These are phyloP conservation scores for Hypocrella siamensis DNA, from an alignment of 2,329 filamentous ascomycete genomes.

Conservation along the genomic window DNA sequence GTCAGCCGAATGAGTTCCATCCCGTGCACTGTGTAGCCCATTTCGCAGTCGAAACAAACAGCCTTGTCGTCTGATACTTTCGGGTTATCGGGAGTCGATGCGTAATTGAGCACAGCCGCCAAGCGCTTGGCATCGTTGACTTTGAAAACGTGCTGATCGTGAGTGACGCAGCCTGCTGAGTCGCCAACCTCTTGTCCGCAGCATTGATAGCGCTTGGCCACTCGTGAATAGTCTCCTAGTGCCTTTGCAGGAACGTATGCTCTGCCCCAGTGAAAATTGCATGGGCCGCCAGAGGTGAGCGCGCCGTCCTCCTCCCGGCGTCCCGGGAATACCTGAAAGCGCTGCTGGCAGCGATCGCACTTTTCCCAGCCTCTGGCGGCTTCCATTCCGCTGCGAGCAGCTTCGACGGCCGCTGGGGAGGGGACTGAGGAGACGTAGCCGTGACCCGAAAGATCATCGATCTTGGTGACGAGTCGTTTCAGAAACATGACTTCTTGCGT, in stretches of 20 bases:
- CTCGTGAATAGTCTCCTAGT: conserved; percentile 38
- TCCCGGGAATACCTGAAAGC: conserved; percentile 87
- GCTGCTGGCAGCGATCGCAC: conserved; percentile 71
- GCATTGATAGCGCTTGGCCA: conserved; percentile 55
- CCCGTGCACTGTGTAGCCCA: conserved; percentile 84
- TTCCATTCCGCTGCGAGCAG: conserved; percentile 48
- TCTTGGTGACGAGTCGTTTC: conserved; percentile 44
- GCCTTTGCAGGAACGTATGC: conserved; percentile 41
- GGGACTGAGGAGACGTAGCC: conserved; percentile 65
- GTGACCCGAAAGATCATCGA: conserved; percentile 45
- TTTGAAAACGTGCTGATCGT: conserved; percentile 75
- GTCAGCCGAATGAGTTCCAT: conserved; percentile 84
- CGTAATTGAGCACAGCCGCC: conserved; percentile 65
- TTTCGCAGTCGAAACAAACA: conserved; percentile 89
- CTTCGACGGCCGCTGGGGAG: conserved; percentile 46
- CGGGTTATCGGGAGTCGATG: conserved; percentile 55
- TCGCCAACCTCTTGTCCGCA: conserved; percentile 63
- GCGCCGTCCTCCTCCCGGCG: conserved; percentile 62
- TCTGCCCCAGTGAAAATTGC: conserved; percentile 69
- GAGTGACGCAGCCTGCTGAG: conserved; percentile 56
- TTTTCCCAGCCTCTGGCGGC: conserved; percentile 65
- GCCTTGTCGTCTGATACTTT: conserved; percentile 37
- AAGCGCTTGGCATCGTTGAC: conserved; percentile 60
- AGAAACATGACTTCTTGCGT: conserved; percentile 55
- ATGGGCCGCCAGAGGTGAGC: conserved; percentile 61